Evolutionary conservation across 176 grass and related monocot genomes (phyloP).

Genomic region (Zea luxurians): DNA sequence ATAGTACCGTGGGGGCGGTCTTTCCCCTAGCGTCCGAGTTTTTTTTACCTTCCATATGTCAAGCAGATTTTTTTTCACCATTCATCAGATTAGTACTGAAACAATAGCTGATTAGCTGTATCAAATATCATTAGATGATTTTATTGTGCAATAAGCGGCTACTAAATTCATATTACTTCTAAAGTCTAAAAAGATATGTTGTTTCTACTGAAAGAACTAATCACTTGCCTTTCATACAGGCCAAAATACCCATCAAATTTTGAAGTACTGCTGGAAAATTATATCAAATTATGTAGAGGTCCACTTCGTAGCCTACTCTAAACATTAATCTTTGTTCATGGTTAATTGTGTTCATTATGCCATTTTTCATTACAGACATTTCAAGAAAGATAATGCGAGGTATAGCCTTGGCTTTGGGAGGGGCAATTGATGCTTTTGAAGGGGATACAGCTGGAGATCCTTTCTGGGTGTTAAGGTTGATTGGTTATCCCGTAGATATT

Average conservation of each 20-base stretch:
- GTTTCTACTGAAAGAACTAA: not conserved
- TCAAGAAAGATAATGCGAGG: constrained; percentile 94
- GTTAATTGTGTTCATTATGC: not conserved
- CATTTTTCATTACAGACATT: constrained; percentile 52
- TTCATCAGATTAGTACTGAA: not conserved
- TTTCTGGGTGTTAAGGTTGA: constrained; percentile 81
- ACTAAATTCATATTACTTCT: not conserved
- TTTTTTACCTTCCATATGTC: too few relatives aligned
- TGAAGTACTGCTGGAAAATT: constrained; percentile 62
- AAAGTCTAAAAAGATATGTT: not conserved
- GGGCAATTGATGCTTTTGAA: constrained; percentile 73
- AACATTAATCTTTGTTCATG: constrained; percentile 13
- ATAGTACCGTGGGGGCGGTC: too few relatives aligned
- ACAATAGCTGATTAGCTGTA: not conserved
- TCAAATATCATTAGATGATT: not conserved
- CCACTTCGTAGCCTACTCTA: constrained; percentile 18
- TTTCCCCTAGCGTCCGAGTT: too few relatives aligned
- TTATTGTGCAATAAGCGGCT: not conserved
- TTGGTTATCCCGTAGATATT: constrained; percentile 93
- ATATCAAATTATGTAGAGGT: constrained; percentile 68
- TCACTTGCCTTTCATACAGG: constrained; percentile 47
- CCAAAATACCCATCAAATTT: constrained; percentile 82
- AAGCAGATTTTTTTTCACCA: not conserved
- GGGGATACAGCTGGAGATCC: constrained; percentile 55
- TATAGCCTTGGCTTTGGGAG: constrained; percentile 86